These are phyloP conservation scores for Lachnellula cervina DNA, from an alignment of 2,329 filamentous ascomycete genomes.

Conservation along the genomic window DNA sequence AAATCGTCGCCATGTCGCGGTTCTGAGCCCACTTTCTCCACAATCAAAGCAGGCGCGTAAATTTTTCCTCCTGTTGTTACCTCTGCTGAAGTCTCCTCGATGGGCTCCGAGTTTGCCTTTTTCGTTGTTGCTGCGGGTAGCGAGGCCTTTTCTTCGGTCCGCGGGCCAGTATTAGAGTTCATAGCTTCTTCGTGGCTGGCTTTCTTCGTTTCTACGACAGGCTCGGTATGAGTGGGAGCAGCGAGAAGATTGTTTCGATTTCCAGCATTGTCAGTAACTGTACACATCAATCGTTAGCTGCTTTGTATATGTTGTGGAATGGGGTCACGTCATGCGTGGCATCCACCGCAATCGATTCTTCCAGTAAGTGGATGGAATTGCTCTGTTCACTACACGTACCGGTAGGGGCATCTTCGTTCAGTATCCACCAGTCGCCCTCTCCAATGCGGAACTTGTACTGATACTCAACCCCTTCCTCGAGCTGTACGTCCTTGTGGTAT, in stretches of 20 bases:
- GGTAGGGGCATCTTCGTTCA: conserved; percentile 57
- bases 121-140: not conserved
- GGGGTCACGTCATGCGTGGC: not conserved
- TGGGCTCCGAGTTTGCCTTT: not conserved
- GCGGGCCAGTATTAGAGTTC: not conserved
- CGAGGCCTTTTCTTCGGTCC: no score
- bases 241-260: conserved; percentile 49
- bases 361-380: not conserved
- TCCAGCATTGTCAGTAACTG: conserved; percentile 46
- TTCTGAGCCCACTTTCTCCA: conserved; percentile 34
- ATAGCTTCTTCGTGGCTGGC: not conserved
- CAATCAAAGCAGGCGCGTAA: conserved; percentile 22
- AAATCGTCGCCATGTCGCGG: conserved; percentile 35
- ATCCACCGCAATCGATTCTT: not conserved
- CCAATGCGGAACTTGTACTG: conserved; percentile 74
- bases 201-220: not conserved
- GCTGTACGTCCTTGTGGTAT: conserved; percentile 53
- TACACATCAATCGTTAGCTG: conserved; percentile 1
- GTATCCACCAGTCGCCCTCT: conserved; percentile 62
- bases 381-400: conserved; percentile 39
- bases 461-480: conserved; percentile 53
- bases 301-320: conserved; percentile 1
- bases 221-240: conserved; percentile 23
- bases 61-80: not conserved
- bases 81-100: not conserved